A percentile compares a stretch with the other conserved stretches of the same genome.
Conservation (phyloP, 2,329 filamentous ascomycete species). For the Fusarium sp. region DNA sequence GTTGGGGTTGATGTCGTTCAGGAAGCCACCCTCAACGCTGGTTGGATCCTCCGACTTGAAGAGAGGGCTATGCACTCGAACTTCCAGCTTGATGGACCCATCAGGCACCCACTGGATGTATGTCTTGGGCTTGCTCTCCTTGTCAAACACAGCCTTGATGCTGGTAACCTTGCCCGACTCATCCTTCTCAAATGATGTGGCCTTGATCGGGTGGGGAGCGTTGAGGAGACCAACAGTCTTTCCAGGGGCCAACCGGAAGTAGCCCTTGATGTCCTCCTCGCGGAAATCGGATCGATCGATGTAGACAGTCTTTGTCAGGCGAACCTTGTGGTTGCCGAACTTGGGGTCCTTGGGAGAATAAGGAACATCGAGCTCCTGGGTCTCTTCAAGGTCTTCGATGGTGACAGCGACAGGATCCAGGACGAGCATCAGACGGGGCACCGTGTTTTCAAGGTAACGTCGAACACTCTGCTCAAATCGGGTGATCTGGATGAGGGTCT, state of each 20-base stretch:
- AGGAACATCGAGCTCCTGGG: constrained; percentile 72
- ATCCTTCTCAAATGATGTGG: constrained; percentile 76
- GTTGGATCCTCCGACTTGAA: constrained; percentile 90
- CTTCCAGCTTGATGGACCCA: constrained; percentile 75
- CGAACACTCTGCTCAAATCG: constrained; percentile 90
- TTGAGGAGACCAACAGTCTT: constrained; percentile 82
- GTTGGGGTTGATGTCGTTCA: constrained; percentile 85
- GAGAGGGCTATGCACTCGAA: constrained; percentile 81
- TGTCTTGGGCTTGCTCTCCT: constrained; percentile 79
- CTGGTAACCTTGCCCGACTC: constrained; percentile 71
- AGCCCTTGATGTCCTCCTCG: constrained; percentile 78
- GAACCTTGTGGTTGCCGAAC: constrained; percentile 69
- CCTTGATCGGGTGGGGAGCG: constrained; percentile 76
- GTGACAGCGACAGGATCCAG: constrained; percentile 85
- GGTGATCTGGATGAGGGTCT: constrained; percentile 80
- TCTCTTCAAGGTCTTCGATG: constrained; percentile 77
- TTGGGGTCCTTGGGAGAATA: constrained; percentile 84
- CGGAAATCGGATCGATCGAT: constrained; percentile 87
- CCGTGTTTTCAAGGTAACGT: constrained; percentile 86
- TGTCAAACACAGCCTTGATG: constrained; percentile 73
- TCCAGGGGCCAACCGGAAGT: constrained; percentile 82
- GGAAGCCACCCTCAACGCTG: constrained; percentile 80
- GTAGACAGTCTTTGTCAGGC: constrained; percentile 81
- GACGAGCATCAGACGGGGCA: constrained; percentile 89
- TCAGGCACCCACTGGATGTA: constrained; percentile 91